These are phyloP conservation scores for Rostrohypoxylon terebratum DNA, from an alignment of 495 filamentous ascomycete genomes.

Conservation along the genomic window DNA sequence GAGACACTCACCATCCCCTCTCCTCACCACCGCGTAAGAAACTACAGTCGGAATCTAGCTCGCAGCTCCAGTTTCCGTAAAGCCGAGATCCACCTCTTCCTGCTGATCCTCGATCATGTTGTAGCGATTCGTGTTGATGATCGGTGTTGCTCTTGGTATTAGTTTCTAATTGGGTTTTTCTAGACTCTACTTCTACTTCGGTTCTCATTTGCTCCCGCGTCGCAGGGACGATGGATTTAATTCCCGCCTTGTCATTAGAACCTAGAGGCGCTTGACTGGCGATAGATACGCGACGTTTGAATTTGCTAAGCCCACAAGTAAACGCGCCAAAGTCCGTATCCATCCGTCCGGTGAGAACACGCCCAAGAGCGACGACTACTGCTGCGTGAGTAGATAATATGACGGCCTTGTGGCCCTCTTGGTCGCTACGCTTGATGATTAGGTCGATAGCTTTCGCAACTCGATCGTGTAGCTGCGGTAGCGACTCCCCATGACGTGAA, in stretches of 20 bases:
- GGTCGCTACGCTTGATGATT: slow-evolving; percentile 79
- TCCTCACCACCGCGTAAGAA: slow-evolving; percentile 85
- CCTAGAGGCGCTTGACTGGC: not conserved
- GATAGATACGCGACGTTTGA: slow-evolving; percentile 46
- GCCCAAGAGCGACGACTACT: slow-evolving; percentile 83
- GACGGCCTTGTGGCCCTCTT: slow-evolving; percentile 70
- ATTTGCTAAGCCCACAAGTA: slow-evolving; percentile 80
- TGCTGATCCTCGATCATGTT: slow-evolving; percentile 56
- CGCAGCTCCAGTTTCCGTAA: slow-evolving; percentile 82
- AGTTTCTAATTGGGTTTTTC: slow-evolving; percentile 30
- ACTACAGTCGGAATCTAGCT: slow-evolving; percentile 82
- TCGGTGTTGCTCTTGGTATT: slow-evolving; percentile 52
- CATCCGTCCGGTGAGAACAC: slow-evolving; percentile 78
- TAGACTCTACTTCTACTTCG: slow-evolving; percentile 38
- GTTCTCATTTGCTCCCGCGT: slow-evolving; percentile 43
- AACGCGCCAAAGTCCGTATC: slow-evolving; percentile 86
- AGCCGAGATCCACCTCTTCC: slow-evolving; percentile 78
- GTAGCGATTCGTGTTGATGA: slow-evolving; percentile 48
- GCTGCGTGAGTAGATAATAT: slow-evolving; percentile 94
- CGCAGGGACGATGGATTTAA: slow-evolving; percentile 6
- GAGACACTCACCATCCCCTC: slow-evolving; percentile 80
- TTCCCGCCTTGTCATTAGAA: slow-evolving; percentile 7
- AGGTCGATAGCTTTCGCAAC: slow-evolving; percentile 74
- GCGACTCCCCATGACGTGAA: slow-evolving; percentile 76
- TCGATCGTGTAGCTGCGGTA: slow-evolving; percentile 82